Percentiles rank a stretch among this genome's conserved stretches.
Evolutionary conservation across 148 eudicot species (phyloP).

Genomic region (Cornus suecica): DNA sequence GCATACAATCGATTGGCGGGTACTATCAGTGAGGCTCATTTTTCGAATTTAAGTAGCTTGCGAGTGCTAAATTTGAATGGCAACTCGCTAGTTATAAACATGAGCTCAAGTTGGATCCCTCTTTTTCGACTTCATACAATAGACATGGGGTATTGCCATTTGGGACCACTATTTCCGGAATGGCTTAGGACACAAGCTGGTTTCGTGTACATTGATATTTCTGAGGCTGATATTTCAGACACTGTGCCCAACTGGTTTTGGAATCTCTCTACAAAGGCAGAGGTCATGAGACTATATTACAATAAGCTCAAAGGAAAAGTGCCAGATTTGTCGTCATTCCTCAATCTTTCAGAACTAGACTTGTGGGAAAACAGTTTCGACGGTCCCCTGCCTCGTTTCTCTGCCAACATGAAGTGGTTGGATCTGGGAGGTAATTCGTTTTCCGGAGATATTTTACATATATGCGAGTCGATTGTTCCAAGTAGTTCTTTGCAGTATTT

Average conservation of each 20-base stretch:
- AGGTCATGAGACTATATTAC: background rate
- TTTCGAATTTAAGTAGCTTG: background rate
- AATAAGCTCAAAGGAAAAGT: background rate
- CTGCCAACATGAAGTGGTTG: background rate
- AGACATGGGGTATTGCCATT: background rate
- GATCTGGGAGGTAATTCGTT: background rate
- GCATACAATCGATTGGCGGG: background rate
- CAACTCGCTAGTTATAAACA: background rate
- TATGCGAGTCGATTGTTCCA: no score
- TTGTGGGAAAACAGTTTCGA: background rate
- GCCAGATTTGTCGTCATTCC: background rate
- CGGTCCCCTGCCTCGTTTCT: conserved; percentile 6
- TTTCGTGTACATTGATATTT: background rate
- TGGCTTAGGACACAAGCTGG: background rate
- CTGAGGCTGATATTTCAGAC: background rate
- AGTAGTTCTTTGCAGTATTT: background rate
- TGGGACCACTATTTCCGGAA: conserved; percentile 6
- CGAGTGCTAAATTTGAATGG: background rate
- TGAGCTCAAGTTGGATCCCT: background rate
- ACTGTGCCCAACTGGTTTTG: background rate
- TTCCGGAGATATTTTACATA: background rate
- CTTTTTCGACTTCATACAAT: background rate
- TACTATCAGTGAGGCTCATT: background rate
- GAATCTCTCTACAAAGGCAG: background rate
- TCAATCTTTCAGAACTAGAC: background rate